phyloP scores from a whole-genome alignment of 768 basidiomycete genomes.

The Neoboletus brunneissimus region DNA sequence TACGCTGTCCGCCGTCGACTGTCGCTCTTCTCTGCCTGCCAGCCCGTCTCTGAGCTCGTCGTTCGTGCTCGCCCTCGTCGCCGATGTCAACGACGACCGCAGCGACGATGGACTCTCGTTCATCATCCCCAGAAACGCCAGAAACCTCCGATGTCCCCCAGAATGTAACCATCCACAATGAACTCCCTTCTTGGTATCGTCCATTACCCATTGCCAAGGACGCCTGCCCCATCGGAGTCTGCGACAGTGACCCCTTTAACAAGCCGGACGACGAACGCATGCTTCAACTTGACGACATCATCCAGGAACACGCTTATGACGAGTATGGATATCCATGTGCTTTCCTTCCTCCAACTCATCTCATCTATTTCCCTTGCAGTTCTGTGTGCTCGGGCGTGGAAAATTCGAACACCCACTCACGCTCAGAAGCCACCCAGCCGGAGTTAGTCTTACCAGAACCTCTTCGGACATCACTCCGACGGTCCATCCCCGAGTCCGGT shows the following conservation, averaged over 20 bases:
- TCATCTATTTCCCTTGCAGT: conserved; percentile 8
- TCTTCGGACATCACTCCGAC: conserved; percentile 33
- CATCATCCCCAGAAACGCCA: conserved; percentile 70
- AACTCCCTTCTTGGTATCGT: conserved; percentile 57
- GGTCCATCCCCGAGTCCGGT: conserved; percentile 26
- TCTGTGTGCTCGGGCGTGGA: conserved; percentile 23
- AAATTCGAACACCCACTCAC: conserved; percentile 9
- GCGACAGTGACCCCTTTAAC: conserved; percentile 43
- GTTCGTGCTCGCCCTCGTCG: conserved; percentile 8
- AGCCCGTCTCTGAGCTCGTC: conserved; percentile 3
- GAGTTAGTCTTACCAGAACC: conserved; percentile 30
- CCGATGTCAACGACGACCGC: conserved; percentile 61
- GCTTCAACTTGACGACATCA: conserved; percentile 68
- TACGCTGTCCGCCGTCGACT: background rate
- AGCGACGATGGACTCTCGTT: conserved; percentile 55
- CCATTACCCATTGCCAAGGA: conserved; percentile 44
- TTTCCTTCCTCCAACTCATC: conserved; percentile 1
- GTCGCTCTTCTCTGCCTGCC: background rate
- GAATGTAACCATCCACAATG: conserved; percentile 48
- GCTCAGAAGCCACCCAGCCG: conserved; percentile 35
- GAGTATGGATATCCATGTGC: conserved; percentile 49
- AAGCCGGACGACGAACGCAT: conserved; percentile 55
- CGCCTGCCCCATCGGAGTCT: conserved; percentile 37
- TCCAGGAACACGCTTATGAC: conserved; percentile 72
- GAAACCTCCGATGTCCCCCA: conserved; percentile 57